Percentiles rank a stretch among this genome's conserved stretches.
Conservation (phyloP, 2,329 filamentous ascomycete species). For the Scedosporium aurantiacum region DNA sequence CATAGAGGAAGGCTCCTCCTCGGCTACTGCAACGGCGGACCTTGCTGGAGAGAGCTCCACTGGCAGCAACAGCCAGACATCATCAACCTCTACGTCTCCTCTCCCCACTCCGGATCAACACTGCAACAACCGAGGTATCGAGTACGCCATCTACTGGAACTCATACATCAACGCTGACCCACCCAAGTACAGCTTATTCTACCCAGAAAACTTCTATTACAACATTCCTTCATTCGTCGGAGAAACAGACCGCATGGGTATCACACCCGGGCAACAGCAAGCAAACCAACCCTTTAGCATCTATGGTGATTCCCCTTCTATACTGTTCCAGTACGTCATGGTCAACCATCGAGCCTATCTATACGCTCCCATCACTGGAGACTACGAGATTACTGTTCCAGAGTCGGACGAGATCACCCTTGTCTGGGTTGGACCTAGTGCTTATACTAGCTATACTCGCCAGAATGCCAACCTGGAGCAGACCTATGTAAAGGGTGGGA, state of each 20-base stretch:
- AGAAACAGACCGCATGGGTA: not conserved
- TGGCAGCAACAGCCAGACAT: not conserved
- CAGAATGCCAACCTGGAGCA: constrained; percentile 3
- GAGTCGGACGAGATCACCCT: constrained; percentile 4
- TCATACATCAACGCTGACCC: not conserved
- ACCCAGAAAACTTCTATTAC: not conserved
- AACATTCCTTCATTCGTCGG: not conserved
- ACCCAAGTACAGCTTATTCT: not conserved
- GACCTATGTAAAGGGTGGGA: not conserved
- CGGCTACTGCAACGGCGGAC: too few relatives aligned
- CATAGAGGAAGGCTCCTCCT: too few relatives aligned
- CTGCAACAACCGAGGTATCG: not conserved
- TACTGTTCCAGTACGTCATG: not conserved
- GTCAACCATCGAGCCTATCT: constrained; percentile 6
- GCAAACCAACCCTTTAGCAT: not conserved
- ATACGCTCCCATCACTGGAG: constrained; percentile 5
- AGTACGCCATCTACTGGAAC: not conserved
- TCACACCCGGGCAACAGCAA: not conserved
- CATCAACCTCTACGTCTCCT: not conserved
- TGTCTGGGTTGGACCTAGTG: constrained; percentile 5
- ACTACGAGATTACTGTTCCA: not conserved
- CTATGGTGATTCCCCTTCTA: constrained; percentile 1
- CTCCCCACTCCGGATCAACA: not conserved
- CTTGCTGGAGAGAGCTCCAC: too few relatives aligned
- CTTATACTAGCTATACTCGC: not conserved